These are phyloP conservation scores for Amoebophrya sp. DNA, from an alignment of 169 alveolate species.

Conservation along the genomic window DNA sequence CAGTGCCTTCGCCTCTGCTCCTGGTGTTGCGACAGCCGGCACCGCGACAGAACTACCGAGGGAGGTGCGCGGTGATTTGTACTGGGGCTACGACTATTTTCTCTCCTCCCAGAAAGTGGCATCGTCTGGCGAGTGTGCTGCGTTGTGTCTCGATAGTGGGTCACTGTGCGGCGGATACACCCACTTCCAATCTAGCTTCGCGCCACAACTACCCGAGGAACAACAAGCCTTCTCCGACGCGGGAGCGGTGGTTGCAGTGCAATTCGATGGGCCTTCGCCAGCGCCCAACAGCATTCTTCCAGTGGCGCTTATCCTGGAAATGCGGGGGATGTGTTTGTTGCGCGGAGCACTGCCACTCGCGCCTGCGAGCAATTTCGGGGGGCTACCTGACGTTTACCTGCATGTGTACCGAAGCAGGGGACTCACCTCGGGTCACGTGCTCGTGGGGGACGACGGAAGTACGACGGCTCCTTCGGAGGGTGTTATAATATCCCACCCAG, in stretches of 20 bases:
- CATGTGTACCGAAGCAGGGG: not conserved
- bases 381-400: not conserved
- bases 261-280: too few relatives aligned
- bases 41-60: too few relatives aligned
- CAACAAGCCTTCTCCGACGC: too few relatives aligned
- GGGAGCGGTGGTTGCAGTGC: too few relatives aligned
- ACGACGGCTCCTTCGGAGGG: too few relatives aligned
- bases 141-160: not conserved
- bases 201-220: too few relatives aligned
- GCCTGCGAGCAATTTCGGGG: too few relatives aligned
- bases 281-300: not conserved
- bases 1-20: too few relatives aligned
- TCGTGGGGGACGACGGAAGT: too few relatives aligned
- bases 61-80: not conserved
- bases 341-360: not conserved
- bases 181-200: too few relatives aligned
- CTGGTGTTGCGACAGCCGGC: too few relatives aligned
- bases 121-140: not conserved
- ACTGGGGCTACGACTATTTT: not conserved
- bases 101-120: not conserved
- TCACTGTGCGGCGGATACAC: not conserved
- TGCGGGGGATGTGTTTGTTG: not conserved
- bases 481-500: too few relatives aligned
- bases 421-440: not conserved
- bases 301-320: not conserved